Percentiles rank a stretch among this genome's conserved stretches.
These are phyloP conservation scores for Plantago ovata DNA, from an alignment of 257 asterid genomes.

Conservation along the genomic window DNA sequence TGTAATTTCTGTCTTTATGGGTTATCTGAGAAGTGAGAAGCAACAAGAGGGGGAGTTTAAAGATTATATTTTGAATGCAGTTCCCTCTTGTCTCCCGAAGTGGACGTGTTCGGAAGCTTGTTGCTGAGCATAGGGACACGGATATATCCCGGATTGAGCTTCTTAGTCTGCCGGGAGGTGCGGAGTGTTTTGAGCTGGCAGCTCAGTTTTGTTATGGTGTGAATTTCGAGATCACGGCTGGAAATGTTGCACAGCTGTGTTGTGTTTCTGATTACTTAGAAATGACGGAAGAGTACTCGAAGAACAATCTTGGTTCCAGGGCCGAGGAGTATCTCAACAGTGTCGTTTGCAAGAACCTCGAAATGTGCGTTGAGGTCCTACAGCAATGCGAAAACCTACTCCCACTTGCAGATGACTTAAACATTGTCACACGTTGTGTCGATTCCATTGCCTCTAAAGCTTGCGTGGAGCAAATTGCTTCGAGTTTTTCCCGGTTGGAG, in stretches of 20 bases:
- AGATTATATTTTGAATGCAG: slow-evolving; percentile 36
- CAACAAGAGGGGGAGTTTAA: neutral
- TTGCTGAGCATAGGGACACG: slow-evolving; percentile 72
- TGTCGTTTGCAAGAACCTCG: slow-evolving; percentile 69
- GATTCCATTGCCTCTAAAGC: slow-evolving; percentile 91
- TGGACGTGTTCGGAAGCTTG: slow-evolving; percentile 76
- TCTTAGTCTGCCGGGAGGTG: slow-evolving; percentile 79
- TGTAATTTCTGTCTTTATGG: neutral
- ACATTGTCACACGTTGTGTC: slow-evolving; percentile 58
- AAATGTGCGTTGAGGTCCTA: slow-evolving; percentile 84
- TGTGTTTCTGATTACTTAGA: slow-evolving; percentile 86
- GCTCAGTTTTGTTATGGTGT: slow-evolving; percentile 93
- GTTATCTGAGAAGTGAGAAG: neutral
- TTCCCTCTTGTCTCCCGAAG: slow-evolving; percentile 94
- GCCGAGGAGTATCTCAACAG: slow-evolving; percentile 74
- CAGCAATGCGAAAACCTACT: slow-evolving; percentile 74
- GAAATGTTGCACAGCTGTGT: slow-evolving; percentile 74
- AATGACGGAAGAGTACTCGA: slow-evolving; percentile 83
- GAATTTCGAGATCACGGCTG: slow-evolving; percentile 79
- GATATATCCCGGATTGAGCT: slow-evolving; percentile 68
- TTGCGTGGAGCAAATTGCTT: slow-evolving; percentile 95
- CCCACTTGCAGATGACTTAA: slow-evolving; percentile 86
- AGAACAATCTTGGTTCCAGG: slow-evolving; percentile 66
- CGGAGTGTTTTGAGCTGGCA: slow-evolving; percentile 78
- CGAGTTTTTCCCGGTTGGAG: slow-evolving; percentile 89